Conservation (phyloP, 208 protist species). For the Trypanosoma melophagium region DNA sequence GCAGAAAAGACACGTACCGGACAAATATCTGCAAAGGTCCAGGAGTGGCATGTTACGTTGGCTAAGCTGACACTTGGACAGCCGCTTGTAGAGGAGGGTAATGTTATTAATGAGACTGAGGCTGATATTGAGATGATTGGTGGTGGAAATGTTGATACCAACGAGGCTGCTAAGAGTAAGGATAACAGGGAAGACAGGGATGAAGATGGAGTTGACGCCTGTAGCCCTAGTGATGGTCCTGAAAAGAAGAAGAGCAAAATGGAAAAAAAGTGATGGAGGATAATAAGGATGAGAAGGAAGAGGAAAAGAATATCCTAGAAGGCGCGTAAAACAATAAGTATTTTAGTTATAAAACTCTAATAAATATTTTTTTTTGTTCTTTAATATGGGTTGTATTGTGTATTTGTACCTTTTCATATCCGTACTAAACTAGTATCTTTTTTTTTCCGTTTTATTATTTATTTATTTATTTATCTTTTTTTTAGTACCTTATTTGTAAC, state of each 20-base stretch:
- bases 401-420: too few relatives aligned
- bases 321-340: not conserved
- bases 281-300: not conserved
- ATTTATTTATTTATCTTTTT: too few relatives aligned
- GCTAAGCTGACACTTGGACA: conserved; percentile 52
- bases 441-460: too few relatives aligned
- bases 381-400: too few relatives aligned
- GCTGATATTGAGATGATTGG: conserved; percentile 4
- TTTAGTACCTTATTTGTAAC: too few relatives aligned
- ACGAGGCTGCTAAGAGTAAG: not conserved
- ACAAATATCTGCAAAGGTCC: conserved; percentile 63
- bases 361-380: not conserved
- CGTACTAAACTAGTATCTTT: too few relatives aligned
- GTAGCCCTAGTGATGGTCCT: too few relatives aligned
- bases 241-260: too few relatives aligned
- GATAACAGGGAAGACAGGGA: not conserved
- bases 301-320: not conserved
- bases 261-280: not conserved
- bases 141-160: conserved; percentile 9
- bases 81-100: conserved; percentile 34
- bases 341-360: not conserved
- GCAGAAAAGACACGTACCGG: conserved; percentile 53
- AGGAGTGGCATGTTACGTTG: conserved; percentile 65
- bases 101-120: conserved; percentile 4
- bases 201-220: too few relatives aligned